Evolutionary conservation across 2,329 filamentous ascomycete genomes (phyloP).

Genomic region (Sporothrix phasma): DNA sequence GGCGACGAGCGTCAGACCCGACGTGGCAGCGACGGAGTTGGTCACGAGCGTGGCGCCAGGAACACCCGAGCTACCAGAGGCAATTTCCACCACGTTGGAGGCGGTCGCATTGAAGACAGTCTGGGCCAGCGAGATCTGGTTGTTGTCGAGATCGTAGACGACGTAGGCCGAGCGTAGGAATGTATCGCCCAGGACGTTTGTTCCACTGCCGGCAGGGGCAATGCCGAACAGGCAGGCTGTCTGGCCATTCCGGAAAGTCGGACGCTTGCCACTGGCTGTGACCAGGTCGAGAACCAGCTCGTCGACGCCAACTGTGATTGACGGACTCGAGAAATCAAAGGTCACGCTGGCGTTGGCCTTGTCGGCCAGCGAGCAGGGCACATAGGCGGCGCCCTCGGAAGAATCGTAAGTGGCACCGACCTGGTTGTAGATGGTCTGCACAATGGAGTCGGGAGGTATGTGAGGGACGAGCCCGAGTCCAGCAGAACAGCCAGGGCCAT

Average conservation of each 20-base stretch:
- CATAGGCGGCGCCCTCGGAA: constrained; percentile 45
- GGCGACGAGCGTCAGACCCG: constrained; percentile 26
- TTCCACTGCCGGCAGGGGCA: constrained; percentile 43
- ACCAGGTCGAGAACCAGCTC: constrained; percentile 50
- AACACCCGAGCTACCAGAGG: constrained; percentile 36
- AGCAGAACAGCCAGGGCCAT: constrained; percentile 55
- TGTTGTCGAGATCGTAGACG: constrained; percentile 63
- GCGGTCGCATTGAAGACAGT: constrained; percentile 49
- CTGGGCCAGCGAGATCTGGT: constrained; percentile 60
- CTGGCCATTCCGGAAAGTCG: constrained; percentile 43
- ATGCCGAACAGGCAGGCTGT: constrained; percentile 59
- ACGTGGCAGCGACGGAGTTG: constrained; percentile 40
- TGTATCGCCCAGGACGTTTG: constrained; percentile 61
- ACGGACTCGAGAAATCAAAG: constrained; percentile 45
- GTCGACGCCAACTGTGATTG: constrained; percentile 46
- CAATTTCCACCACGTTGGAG: constrained; percentile 46
- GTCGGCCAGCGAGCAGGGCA: constrained; percentile 45
- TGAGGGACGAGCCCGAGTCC: constrained; percentile 60
- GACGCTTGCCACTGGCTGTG: constrained; percentile 36
- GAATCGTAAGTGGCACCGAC: constrained; percentile 51
- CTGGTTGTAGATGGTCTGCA: constrained; percentile 43
- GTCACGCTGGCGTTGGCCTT: constrained; percentile 33
- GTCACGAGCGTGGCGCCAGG: constrained; percentile 44
- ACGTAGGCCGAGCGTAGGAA: constrained; percentile 67
- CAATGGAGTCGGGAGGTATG: constrained; percentile 53